Evolutionary conservation across 306 rosid genomes (phyloP).

Genomic region (Quercus bicolor): DNA sequence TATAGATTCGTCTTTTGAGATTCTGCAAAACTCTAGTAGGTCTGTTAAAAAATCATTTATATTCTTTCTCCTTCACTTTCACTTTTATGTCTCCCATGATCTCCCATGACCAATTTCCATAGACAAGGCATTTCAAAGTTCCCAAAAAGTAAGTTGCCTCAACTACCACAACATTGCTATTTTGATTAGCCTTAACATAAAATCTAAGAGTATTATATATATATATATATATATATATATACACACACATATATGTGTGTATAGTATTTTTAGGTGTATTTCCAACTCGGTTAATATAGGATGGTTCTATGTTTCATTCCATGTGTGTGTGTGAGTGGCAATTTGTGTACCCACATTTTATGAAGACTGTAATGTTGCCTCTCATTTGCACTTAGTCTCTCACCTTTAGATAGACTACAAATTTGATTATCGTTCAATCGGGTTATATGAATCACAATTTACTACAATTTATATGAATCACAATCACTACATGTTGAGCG

Average conservation of each 20-base stretch:
- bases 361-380: neutral
- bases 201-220: no score
- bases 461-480: no score
- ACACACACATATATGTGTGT: no score
- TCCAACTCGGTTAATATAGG: conserved; percentile 4
- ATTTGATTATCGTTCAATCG: neutral
- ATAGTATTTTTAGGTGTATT: conserved; percentile 5
- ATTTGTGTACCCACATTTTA: neutral
- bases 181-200: neutral
- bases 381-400: neutral
- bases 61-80: neutral
- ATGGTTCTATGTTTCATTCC: conserved; percentile 5
- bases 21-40: neutral
- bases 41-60: neutral
- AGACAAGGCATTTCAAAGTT: neutral
- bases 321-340: neutral
- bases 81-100: neutral
- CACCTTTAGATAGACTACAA: no score
- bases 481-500: no score
- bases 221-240: no score
- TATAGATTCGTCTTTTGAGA: neutral
- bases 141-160: neutral
- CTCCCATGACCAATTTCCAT: neutral
- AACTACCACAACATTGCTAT: neutral
- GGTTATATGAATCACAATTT: no score